Conservation (phyloP, 2,329 filamentous ascomycete genomes). For the Ophiostoma fasciatum region DNA sequence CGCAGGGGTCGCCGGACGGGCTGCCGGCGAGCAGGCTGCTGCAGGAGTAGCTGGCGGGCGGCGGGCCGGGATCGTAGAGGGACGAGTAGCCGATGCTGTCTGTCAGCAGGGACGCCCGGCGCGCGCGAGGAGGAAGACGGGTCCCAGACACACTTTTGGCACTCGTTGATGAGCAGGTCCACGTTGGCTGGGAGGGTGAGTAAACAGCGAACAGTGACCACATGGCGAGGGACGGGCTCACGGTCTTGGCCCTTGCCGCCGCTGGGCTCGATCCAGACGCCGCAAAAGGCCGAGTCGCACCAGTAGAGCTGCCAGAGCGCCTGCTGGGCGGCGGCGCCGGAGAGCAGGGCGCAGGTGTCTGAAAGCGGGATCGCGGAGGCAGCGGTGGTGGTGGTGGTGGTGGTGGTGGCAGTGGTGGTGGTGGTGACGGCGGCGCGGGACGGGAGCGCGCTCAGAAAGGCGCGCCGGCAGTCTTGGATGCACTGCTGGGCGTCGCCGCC, state of each 20-base stretch:
- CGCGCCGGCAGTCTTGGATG: conserved; percentile 7
- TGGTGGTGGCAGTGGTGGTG: not conserved
- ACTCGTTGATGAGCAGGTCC: conserved; percentile 34
- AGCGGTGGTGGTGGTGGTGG: not conserved
- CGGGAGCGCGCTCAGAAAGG: conserved; percentile 4
- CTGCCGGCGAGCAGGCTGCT: conserved; percentile 7
- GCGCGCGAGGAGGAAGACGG: not conserved
- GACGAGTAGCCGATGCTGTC: conserved; percentile 17
- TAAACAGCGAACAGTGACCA: no score
- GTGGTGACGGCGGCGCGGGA: not conserved
- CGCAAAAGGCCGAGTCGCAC: conserved; percentile 35
- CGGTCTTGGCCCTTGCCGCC: conserved; percentile 26
- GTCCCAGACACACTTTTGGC: conserved; percentile 28
- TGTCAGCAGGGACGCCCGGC: not conserved
- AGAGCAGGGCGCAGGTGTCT: conserved; percentile 6
- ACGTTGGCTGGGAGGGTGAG: conserved; percentile 32
- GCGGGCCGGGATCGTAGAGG: conserved; percentile 22
- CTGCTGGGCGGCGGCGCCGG: conserved; percentile 9
- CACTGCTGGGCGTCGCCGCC: conserved; percentile 7
- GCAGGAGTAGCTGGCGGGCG: conserved; percentile 17
- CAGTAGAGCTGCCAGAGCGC: conserved; percentile 33
- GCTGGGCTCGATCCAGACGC: conserved; percentile 23
- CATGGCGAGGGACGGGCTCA: no score
- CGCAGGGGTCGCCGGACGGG: conserved; percentile 3
- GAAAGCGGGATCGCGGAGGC: not conserved